phyloP scores from a whole-genome alignment of 1,139 yeast species.

The Blastobotrys elegans region DNA sequence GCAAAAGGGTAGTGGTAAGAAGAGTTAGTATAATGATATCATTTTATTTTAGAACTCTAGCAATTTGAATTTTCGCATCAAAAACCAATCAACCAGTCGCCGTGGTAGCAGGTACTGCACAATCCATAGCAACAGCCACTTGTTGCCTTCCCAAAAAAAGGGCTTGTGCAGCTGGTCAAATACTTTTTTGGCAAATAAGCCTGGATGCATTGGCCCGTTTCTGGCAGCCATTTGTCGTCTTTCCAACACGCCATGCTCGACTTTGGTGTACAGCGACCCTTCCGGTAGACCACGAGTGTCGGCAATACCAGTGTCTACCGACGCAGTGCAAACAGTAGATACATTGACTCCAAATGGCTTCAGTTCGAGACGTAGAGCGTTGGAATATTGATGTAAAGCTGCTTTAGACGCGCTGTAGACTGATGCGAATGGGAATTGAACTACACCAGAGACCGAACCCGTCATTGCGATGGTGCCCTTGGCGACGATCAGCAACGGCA shows the following conservation, averaged over 20 bases:
- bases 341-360: conserved; percentile 71
- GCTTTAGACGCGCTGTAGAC: conserved; percentile 71
- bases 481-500: conserved; percentile 54
- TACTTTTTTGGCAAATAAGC: conserved; percentile 50
- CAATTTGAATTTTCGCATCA: conserved; percentile 49
- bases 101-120: conserved; percentile 43
- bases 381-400: conserved; percentile 68
- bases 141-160: conserved; percentile 52
- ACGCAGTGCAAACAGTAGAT: conserved; percentile 65
- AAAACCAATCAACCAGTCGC: conserved; percentile 42
- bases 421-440: conserved; percentile 67
- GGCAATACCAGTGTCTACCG: conserved; percentile 57
- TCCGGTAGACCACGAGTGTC: conserved; percentile 54
- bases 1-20: conserved; percentile 44
- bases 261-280: conserved; percentile 48
- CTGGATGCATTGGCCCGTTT: conserved; percentile 56
- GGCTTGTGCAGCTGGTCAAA: conserved; percentile 46
- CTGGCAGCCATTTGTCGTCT: conserved; percentile 60
- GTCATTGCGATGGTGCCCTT: conserved; percentile 72
- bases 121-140: conserved; percentile 40
- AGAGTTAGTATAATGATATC: not conserved
- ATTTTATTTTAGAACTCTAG: not conserved
- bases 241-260: conserved; percentile 43
- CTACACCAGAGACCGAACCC: conserved; percentile 63
- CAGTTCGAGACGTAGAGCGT: conserved; percentile 58